A percentile compares a stretch with the other conserved stretches of the same genome.
Conservation (phyloP, 2,329 filamentous ascomycete species). For the Mariannaea elegans region DNA sequence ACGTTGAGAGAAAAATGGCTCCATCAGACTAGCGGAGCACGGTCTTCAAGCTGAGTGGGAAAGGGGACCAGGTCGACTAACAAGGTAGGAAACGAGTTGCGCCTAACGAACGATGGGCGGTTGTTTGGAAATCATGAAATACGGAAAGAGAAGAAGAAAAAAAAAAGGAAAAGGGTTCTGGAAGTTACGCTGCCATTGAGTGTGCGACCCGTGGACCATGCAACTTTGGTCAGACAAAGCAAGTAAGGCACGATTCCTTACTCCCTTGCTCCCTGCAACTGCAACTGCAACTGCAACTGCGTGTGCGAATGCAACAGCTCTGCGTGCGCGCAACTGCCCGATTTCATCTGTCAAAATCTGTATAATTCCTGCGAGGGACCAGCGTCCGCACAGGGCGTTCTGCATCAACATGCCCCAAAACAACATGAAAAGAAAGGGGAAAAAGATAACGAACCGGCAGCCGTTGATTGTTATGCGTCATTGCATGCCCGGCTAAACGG, state of each 20-base stretch:
- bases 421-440: neutral
- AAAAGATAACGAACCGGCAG: neutral
- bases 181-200: neutral
- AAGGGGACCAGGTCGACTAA: too few species aligned
- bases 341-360: slow-evolving; percentile 5
- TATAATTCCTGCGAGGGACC: neutral
- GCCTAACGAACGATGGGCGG: too few species aligned
- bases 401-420: neutral
- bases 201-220: slow-evolving; percentile 1
- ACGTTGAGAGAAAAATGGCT: too few species aligned
- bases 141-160: neutral
- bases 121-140: neutral
- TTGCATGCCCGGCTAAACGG: slow-evolving; percentile 13
- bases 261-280: slow-evolving; percentile 10
- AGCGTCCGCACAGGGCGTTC: neutral
- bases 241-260: neutral
- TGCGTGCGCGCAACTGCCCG: slow-evolving; percentile 9
- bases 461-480: neutral
- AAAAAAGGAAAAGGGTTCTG: neutral
- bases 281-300: slow-evolving; percentile 5
- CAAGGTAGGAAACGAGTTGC: too few species aligned
- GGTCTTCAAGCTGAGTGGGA: too few species aligned
- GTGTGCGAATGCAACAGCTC: slow-evolving; percentile 7
- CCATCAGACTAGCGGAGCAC: too few species aligned
- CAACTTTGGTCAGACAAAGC: neutral